Evolutionary conservation across 441 rosid genomes (phyloP).

Genomic region (Populus tomentosa): DNA sequence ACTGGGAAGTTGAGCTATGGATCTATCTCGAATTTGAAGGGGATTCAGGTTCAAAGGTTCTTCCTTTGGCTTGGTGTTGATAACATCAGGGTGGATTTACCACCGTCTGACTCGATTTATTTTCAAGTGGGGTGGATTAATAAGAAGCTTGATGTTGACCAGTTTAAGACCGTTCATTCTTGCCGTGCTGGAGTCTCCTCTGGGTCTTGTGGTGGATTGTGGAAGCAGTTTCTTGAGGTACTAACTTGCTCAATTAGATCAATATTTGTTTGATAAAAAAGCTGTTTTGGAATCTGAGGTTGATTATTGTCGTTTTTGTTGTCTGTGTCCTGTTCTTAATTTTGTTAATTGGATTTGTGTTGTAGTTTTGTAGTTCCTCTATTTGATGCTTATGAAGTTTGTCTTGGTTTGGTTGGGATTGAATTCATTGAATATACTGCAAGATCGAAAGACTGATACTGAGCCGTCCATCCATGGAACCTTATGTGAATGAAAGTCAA

Average conservation of each 20-base stretch:
- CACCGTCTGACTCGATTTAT: conserved; percentile 75
- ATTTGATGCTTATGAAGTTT: not conserved
- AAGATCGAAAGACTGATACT: not conserved
- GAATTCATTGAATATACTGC: not conserved
- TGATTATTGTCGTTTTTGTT: not conserved
- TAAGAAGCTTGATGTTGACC: conserved; percentile 76
- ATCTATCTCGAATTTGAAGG: conserved; percentile 59
- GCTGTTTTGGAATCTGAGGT: not conserved
- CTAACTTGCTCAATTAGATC: not conserved
- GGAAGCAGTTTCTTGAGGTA: conserved; percentile 54
- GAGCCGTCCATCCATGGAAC: not conserved
- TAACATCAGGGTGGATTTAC: conserved; percentile 85
- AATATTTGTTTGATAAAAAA: not conserved
- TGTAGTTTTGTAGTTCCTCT: not conserved
- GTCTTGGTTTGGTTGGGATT: not conserved
- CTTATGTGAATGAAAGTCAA: not conserved
- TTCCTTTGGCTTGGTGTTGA: conserved; percentile 78
- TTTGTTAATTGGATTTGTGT: not conserved
- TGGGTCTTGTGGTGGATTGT: conserved; percentile 40
- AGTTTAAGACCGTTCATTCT: conserved; percentile 77
- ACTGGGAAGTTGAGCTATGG: conserved; percentile 71
- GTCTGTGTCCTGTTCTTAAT: not conserved
- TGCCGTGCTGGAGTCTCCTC: conserved; percentile 53
- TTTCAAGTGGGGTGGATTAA: conserved; percentile 84
- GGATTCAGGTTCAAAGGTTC: conserved; percentile 74